A percentile compares a stretch with the other conserved stretches of the same genome.
phyloP scores from a whole-genome alignment of 805 yeast genomes.

The Candida fluviatilis region DNA sequence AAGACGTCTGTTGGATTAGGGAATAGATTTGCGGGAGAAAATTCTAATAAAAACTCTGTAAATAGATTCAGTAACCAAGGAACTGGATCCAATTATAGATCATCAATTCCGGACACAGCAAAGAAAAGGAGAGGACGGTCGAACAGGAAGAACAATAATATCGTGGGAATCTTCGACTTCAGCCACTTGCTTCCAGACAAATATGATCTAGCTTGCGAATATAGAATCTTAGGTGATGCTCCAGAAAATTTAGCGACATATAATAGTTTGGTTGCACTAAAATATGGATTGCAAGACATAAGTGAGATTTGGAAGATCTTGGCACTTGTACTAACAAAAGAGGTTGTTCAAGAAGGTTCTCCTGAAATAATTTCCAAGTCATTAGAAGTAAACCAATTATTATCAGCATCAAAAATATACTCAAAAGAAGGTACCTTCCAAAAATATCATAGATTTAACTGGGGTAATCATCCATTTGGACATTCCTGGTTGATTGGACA shows the following conservation, averaged over 20 bases:
- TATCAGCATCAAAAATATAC: not conserved
- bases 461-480: conserved; percentile 85
- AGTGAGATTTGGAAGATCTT: conserved; percentile 74
- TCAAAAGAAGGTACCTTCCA: not conserved
- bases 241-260: conserved; percentile 64
- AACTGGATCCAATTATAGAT: conserved; percentile 30
- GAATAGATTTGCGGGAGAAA: conserved; percentile 22
- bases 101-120: conserved; percentile 35
- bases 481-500: conserved; percentile 59
- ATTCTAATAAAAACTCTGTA: conserved; percentile 22
- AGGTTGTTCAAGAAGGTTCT: conserved; percentile 16
- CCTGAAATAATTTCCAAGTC: not conserved
- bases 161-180: conserved; percentile 64
- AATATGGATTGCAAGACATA: conserved; percentile 56
- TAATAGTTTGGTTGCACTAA: conserved; percentile 67
- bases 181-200: conserved; percentile 70
- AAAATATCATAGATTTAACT: conserved; percentile 37
- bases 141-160: conserved; percentile 40
- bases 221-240: conserved; percentile 56
- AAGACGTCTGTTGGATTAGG: conserved; percentile 39
- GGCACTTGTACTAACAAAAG: conserved; percentile 43
- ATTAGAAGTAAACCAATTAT: not conserved
- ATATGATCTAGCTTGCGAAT: conserved; percentile 63
- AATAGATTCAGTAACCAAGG: conserved; percentile 36
- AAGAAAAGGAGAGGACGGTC: conserved; percentile 14